Conservation (phyloP, 2,329 filamentous ascomycete species). For the Aspergillus sp. region DNA sequence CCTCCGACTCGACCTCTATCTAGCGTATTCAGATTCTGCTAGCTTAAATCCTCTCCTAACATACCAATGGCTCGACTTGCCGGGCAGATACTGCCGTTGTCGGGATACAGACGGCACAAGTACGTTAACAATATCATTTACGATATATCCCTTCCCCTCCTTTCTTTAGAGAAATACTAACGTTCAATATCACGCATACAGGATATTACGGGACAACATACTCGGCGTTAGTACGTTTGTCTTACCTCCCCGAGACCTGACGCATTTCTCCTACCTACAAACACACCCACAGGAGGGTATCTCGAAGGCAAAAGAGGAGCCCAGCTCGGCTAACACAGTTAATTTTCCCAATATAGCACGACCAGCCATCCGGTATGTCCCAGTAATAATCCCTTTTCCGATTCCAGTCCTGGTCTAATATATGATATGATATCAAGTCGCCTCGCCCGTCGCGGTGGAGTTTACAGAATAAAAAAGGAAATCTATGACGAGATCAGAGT, state of each 20-base stretch:
- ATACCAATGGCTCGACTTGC: no score
- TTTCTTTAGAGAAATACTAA: not conserved
- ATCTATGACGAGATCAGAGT: slow-evolving; percentile 30
- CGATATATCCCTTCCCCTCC: not conserved
- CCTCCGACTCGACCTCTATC: no score
- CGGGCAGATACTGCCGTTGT: no score
- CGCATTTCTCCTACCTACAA: no score
- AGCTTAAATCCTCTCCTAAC: not conserved
- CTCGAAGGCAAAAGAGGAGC: no score
- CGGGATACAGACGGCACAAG: not conserved
- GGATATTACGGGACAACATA: slow-evolving; percentile 26
- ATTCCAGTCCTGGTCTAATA: not conserved
- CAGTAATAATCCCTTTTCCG: not conserved
- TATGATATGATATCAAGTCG: slow-evolving; percentile 19
- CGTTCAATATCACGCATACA: not conserved
- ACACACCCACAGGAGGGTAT: no score
- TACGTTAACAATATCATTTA: not conserved
- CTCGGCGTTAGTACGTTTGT: slow-evolving; percentile 28
- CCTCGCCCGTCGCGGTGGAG: slow-evolving; percentile 38
- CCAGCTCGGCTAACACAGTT: not conserved
- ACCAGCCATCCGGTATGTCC: slow-evolving; percentile 30
- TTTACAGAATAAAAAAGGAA: slow-evolving; percentile 26
- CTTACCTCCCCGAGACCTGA: not conserved
- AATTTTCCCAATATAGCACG: slow-evolving; percentile 18
- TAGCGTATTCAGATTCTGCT: no score